phyloP scores from a whole-genome alignment of 2,329 filamentous ascomycete species.

The Penicillium brevicompactum region DNA sequence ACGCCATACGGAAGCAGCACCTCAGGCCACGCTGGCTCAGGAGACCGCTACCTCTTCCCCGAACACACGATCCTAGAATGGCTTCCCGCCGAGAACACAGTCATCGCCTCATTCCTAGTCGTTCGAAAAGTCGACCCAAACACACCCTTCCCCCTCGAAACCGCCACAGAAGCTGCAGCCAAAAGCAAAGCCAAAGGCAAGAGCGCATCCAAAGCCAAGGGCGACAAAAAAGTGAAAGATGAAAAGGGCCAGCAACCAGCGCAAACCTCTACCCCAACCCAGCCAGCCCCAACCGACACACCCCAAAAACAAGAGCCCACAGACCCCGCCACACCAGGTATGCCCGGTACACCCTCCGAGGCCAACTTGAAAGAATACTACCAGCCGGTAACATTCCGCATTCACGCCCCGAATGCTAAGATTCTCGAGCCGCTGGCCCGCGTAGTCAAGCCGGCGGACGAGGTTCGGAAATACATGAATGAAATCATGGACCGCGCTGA shows the following conservation, averaged over 20 bases:
- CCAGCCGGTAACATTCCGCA: constrained; percentile 58
- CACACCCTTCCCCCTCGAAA: constrained; percentile 40
- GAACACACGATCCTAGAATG: constrained; percentile 53
- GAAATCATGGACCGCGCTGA: constrained; percentile 59
- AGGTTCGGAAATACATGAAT: constrained; percentile 59
- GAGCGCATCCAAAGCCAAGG: constrained; percentile 39
- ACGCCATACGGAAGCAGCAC: constrained; percentile 45
- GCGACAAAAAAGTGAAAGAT: constrained; percentile 28
- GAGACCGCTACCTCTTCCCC: constrained; percentile 53
- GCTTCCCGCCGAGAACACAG: constrained; percentile 47
- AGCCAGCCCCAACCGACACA: constrained; percentile 19
- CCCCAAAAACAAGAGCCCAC: constrained; percentile 18
- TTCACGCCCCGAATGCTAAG: constrained; percentile 55
- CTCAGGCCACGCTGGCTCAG: constrained; percentile 44
- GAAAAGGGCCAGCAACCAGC: constrained; percentile 25
- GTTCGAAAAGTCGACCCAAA: constrained; percentile 46
- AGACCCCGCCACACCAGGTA: constrained; percentile 4
- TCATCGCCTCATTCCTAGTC: constrained; percentile 52
- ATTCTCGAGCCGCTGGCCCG: constrained; percentile 58
- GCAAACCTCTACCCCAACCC: constrained; percentile 7
- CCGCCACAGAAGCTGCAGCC: constrained; percentile 29
- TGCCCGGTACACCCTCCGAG: constrained; percentile 13
- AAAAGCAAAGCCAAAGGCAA: constrained; percentile 34
- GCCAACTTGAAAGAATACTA: constrained; percentile 49
- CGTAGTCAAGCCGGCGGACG: constrained; percentile 57